Conservation (phyloP, 2,329 filamentous ascomycete genomes). For the Talaromyces sp. region DNA sequence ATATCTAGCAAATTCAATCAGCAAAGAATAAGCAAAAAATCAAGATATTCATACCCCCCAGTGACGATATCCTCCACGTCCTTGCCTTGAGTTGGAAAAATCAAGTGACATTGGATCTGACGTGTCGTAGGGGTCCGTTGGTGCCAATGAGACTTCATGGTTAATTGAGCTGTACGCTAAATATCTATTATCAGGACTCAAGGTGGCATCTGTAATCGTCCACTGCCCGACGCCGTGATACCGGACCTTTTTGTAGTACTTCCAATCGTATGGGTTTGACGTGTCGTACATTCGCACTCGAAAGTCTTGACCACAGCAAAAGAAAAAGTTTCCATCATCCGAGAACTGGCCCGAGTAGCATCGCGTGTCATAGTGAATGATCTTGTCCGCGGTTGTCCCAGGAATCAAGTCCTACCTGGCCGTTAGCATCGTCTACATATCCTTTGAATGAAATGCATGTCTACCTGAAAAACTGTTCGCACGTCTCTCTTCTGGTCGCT, state of each 20-base stretch:
- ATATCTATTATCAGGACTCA: conserved; percentile 88
- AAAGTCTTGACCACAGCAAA: conserved; percentile 86
- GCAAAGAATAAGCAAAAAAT: background rate
- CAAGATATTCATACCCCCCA: conserved; percentile 36
- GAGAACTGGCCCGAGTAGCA: conserved; percentile 97
- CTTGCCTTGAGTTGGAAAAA: conserved; percentile 51
- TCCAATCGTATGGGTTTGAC: conserved; percentile 90
- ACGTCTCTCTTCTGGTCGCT: conserved; percentile 57
- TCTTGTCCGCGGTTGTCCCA: conserved; percentile 69
- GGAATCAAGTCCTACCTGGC: conserved; percentile 66
- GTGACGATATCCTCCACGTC: conserved; percentile 32
- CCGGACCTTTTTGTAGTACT: conserved; percentile 83
- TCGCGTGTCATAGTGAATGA: conserved; percentile 78
- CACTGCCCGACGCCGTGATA: conserved; percentile 79
- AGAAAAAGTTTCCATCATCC: conserved; percentile 96
- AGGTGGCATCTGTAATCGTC: conserved; percentile 90
- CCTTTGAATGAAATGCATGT: conserved; percentile 15
- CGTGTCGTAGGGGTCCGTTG: conserved; percentile 76
- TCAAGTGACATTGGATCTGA: conserved; percentile 78
- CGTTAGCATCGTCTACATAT: background rate
- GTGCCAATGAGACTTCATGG: conserved; percentile 75
- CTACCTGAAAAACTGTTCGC: conserved; percentile 61
- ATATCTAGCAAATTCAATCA: conserved; percentile 53
- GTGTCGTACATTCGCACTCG: conserved; percentile 97
- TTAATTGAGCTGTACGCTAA: conserved; percentile 88